These are phyloP conservation scores for Botrytis sinoallii DNA, from an alignment of 2,329 filamentous ascomycete species.

Conservation along the genomic window DNA sequence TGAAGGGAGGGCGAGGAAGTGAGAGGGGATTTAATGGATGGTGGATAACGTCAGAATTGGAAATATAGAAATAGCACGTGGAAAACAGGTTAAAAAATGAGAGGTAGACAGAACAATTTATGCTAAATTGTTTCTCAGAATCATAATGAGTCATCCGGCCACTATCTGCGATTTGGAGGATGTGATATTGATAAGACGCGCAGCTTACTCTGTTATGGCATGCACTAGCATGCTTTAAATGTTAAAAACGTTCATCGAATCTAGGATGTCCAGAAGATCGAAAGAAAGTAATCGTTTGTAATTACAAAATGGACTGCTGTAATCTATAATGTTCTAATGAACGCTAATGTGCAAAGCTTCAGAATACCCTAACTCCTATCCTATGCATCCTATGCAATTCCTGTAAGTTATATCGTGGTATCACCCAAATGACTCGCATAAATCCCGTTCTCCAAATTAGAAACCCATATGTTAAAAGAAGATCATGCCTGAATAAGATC, in stretches of 20 bases:
- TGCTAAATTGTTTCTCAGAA: neutral
- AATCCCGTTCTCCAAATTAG: neutral
- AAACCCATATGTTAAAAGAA: constrained; percentile 3
- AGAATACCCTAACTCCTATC: constrained; percentile 11
- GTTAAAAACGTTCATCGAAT: neutral
- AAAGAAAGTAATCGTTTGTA: neutral
- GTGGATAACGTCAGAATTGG: neutral
- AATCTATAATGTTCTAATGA: neutral
- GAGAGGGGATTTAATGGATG: neutral
- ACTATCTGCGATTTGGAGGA: neutral
- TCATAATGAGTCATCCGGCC: neutral
- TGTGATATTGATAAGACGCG: neutral
- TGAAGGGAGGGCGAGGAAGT: neutral
- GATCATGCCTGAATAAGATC: constrained; percentile 58
- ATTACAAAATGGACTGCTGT: neutral
- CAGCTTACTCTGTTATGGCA: neutral
- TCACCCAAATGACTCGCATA: constrained; percentile 11
- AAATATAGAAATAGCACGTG: neutral
- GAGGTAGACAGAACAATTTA: neutral
- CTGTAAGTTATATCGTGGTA: constrained; percentile 13
- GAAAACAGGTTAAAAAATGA: neutral
- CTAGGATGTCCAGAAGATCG: neutral
- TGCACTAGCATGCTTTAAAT: neutral
- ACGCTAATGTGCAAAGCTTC: neutral
- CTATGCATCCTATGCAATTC: constrained; percentile 8